These are phyloP conservation scores for Sphagnum tenellum DNA, from an alignment of 225 moss, liverwort and hornwort species.

Conservation along the genomic window DNA sequence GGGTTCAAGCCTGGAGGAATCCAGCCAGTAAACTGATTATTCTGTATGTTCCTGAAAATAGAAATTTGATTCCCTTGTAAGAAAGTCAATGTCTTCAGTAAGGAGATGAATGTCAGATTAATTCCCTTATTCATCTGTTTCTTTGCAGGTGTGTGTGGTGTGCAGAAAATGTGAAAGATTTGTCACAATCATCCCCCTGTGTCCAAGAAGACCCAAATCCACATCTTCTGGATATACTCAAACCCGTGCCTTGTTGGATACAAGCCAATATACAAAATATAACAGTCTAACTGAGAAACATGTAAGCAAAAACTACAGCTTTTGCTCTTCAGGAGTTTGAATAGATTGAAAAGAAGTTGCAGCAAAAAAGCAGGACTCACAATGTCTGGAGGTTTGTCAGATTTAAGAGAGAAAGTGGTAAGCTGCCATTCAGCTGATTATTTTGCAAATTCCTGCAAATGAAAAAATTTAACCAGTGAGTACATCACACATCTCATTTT, in stretches of 20 bases:
- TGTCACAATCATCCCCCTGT: no score
- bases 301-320: not conserved
- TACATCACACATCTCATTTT: not conserved
- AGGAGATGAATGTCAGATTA: no score
- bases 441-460: constrained; percentile 57
- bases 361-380: constrained; percentile 12
- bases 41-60: constrained; percentile 35
- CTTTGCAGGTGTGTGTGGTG: no score
- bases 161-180: no score
- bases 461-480: not conserved
- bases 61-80: constrained; percentile 8
- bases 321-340: no score
- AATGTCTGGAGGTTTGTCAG: constrained; percentile 42
- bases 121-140: no score
- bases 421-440: constrained; percentile 52
- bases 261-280: no score
- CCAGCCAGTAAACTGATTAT: constrained; percentile 40
- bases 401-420: constrained; percentile 44
- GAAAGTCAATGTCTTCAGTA: no score
- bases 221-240: no score
- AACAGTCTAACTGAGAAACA: no score
- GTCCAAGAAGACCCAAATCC: no score
- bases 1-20: constrained; percentile 38
- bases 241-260: no score
- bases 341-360: not conserved